phyloP scores from a whole-genome alignment of 2,329 filamentous ascomycete species.

The Xylariaceae sp. region DNA sequence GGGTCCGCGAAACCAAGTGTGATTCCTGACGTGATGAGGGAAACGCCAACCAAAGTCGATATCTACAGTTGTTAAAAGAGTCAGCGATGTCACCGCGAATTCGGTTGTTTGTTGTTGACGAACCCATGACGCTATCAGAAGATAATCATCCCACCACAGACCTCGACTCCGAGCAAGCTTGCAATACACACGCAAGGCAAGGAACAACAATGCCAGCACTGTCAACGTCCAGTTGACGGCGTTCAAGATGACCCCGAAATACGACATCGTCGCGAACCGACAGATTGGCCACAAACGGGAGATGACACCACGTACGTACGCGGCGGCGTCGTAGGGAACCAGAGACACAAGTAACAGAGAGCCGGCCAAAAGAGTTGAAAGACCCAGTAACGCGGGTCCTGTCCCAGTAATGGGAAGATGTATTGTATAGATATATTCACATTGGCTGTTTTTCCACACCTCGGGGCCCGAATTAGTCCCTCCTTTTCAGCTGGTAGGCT shows the following conservation, averaged over 20 bases:
- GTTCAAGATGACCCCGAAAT: slow-evolving; percentile 22
- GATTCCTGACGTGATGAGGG: slow-evolving; percentile 19
- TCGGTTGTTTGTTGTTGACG: neutral
- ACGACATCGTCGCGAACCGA: slow-evolving; percentile 12
- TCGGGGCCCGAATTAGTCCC: no score
- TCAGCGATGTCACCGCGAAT: neutral
- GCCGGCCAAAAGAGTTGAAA: no score
- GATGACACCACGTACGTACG: no score
- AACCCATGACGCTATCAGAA: slow-evolving; percentile 22
- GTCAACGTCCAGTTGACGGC: slow-evolving; percentile 22
- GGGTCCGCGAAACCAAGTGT: slow-evolving; percentile 21
- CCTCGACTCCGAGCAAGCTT: slow-evolving; percentile 20
- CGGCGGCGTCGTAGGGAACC: no score
- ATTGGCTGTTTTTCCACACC: no score
- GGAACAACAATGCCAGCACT: slow-evolving; percentile 16
- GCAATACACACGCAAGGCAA: slow-evolving; percentile 22
- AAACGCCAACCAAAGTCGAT: slow-evolving; percentile 10
- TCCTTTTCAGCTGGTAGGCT: no score
- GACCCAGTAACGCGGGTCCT: no score
- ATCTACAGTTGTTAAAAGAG: neutral
- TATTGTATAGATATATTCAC: no score
- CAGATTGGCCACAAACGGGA: neutral
- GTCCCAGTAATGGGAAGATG: no score
- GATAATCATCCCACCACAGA: slow-evolving; percentile 25
- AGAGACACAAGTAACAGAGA: no score